Evolutionary conservation across 805 yeast species (phyloP).

Genomic region (Saturnispora galanensis): DNA sequence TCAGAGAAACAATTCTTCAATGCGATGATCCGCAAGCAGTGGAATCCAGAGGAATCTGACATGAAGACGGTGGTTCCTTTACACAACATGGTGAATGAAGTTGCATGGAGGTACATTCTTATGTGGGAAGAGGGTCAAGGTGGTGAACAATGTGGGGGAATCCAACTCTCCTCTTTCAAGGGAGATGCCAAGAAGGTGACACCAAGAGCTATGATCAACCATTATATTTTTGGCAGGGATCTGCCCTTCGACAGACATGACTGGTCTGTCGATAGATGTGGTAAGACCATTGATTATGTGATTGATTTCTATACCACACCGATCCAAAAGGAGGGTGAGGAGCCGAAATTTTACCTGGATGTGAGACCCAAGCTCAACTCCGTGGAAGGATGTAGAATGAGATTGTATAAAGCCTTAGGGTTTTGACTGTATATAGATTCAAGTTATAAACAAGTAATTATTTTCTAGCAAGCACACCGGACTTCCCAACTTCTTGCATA

Average conservation of each 20-base stretch:
- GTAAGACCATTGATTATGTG: conserved; percentile 74
- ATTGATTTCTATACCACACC: conserved; percentile 66
- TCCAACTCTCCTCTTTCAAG: conserved; percentile 73
- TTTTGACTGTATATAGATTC: conserved; percentile 12
- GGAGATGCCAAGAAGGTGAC: conserved; percentile 83
- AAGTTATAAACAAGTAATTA: conserved; percentile 8
- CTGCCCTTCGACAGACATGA: conserved; percentile 95
- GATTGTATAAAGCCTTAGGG: conserved; percentile 58
- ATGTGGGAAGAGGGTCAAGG: conserved; percentile 66
- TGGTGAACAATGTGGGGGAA: conserved; percentile 69
- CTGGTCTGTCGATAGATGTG: conserved; percentile 85
- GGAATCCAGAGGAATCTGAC: conserved; percentile 73
- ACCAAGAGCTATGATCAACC: conserved; percentile 73
- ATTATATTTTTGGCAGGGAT: conserved; percentile 51
- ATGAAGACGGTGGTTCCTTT: conserved; percentile 90
- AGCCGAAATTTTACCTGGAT: conserved; percentile 61
- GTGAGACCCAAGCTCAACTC: conserved; percentile 86
- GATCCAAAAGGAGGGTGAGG: conserved; percentile 31
- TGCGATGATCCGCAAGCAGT: conserved; percentile 85
- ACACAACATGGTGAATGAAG: conserved; percentile 87
- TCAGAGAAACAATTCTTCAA: conserved; percentile 90
- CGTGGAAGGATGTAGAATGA: conserved; percentile 67
- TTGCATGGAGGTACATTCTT: conserved; percentile 79
- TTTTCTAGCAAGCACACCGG: conserved; percentile 24
- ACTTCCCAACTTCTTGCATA: conserved; percentile 31